These are phyloP conservation scores for Pseudomonodictys pantanalensis DNA, from an alignment of 495 filamentous ascomycete genomes.

Conservation along the genomic window DNA sequence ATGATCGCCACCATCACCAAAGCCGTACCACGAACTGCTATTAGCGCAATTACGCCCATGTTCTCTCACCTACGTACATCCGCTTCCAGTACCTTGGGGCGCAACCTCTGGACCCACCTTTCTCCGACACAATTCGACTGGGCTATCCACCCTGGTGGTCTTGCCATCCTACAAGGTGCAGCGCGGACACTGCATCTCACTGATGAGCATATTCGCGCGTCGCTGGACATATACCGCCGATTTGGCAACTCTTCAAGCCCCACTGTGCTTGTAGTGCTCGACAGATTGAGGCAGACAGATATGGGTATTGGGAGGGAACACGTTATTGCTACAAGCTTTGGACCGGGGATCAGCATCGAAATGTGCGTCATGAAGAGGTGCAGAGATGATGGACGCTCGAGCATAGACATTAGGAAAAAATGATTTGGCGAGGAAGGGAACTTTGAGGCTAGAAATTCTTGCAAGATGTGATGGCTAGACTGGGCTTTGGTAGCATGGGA, in stretches of 20 bases:
- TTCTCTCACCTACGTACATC: neutral
- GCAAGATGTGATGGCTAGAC: no score
- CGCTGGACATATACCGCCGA: constrained; percentile 14
- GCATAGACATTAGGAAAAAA: no score
- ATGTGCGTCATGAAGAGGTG: constrained; percentile 41
- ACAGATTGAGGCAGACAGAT: constrained; percentile 53
- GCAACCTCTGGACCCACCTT: neutral
- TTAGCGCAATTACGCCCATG: constrained; percentile 47
- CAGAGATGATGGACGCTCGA: neutral
- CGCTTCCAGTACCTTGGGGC: neutral
- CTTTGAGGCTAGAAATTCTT: no score
- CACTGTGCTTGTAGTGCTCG: constrained; percentile 56
- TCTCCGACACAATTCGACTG: constrained; percentile 47
- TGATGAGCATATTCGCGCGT: constrained; percentile 53
- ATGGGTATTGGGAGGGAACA: constrained; percentile 54
- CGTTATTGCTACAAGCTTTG: constrained; percentile 64
- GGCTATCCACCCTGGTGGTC: constrained; percentile 66
- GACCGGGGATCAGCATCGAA: constrained; percentile 62
- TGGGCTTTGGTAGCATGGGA: no score
- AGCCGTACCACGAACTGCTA: constrained; percentile 36
- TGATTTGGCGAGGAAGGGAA: no score
- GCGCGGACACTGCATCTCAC: constrained; percentile 54
- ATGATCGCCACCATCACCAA: constrained; percentile 38
- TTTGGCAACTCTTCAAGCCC: constrained; percentile 21
- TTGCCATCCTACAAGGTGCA: constrained; percentile 61